phyloP scores from a whole-genome alignment of 768 basidiomycete species.

The Boletus fagicola region DNA sequence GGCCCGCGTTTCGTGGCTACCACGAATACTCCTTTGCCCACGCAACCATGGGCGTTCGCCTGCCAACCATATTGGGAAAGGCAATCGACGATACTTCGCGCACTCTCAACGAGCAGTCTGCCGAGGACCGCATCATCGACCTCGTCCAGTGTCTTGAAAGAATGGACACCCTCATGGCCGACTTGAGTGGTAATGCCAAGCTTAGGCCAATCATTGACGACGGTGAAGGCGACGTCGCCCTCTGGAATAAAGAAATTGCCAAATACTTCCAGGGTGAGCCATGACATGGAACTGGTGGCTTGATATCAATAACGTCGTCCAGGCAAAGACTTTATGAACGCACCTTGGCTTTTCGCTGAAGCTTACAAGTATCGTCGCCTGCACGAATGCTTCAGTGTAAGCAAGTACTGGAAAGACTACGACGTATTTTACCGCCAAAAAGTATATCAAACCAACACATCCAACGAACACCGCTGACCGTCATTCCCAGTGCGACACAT shows the following conservation, averaged over 20 bases:
- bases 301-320: neutral
- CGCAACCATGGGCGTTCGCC: conserved; percentile 94
- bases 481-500: conserved; percentile 76
- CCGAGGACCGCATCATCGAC: conserved; percentile 82
- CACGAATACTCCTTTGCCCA: conserved; percentile 82
- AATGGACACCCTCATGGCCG: conserved; percentile 87
- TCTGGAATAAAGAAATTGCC: conserved; percentile 98
- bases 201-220: conserved; percentile 89
- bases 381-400: conserved; percentile 89
- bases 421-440: conserved; percentile 97
- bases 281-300: neutral
- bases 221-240: conserved; percentile 84
- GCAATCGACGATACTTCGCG: conserved; percentile 89
- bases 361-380: conserved; percentile 91
- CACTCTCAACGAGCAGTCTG: conserved; percentile 82
- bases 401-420: conserved; percentile 86
- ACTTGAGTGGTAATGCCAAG: conserved; percentile 80
- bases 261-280: conserved; percentile 83
- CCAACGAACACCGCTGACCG: conserved; percentile 5
- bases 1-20: conserved; percentile 78
- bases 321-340: conserved; percentile 93
- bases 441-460: conserved; percentile 34
- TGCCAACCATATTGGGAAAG: conserved; percentile 94
- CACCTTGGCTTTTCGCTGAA: conserved; percentile 95
- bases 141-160: conserved; percentile 83